Evolutionary conservation across 441 rosid species (phyloP).

Genomic region (Flueggea neowawraea): DNA sequence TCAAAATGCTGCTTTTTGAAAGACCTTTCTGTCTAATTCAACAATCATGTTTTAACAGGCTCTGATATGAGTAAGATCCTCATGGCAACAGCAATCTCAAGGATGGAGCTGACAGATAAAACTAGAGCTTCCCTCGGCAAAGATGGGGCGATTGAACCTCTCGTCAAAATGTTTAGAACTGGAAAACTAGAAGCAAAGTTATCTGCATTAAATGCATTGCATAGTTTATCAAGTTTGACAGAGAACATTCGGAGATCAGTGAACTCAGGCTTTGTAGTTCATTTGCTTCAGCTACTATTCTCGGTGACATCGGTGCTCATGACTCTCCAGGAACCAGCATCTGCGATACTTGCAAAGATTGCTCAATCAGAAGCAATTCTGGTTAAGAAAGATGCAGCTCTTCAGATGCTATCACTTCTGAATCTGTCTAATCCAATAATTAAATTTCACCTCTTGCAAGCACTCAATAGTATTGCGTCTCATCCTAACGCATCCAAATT

Average conservation of each 20-base stretch:
- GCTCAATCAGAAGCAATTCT: constrained; percentile 58
- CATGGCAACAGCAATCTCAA: constrained; percentile 69
- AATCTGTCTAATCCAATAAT: constrained; percentile 54
- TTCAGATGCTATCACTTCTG: constrained; percentile 73
- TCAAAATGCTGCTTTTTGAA: too few relatives aligned
- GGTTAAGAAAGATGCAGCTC: constrained; percentile 55
- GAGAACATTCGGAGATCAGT: constrained; percentile 46
- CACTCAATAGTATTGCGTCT: constrained; percentile 53
- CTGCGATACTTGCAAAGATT: constrained; percentile 62
- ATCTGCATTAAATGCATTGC: constrained; percentile 59
- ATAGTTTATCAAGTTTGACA: constrained; percentile 40
- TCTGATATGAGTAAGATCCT: constrained; percentile 79
- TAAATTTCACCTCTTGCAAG: constrained; percentile 58
- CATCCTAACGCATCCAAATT: constrained; percentile 50
- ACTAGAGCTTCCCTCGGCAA: constrained; percentile 60
- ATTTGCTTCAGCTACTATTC: constrained; percentile 67
- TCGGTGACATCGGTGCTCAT: constrained; percentile 79
- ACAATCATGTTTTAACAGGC: constrained; percentile 31
- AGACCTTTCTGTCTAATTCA: background rate
- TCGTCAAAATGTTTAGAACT: constrained; percentile 50
- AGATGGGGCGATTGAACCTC: constrained; percentile 60
- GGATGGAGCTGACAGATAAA: constrained; percentile 69
- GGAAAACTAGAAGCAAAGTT: constrained; percentile 77
- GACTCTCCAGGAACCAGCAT: constrained; percentile 78
- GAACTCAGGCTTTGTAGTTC: constrained; percentile 44